phyloP scores from a whole-genome alignment of 768 basidiomycete species.

The Boletus vermiculosoides region DNA sequence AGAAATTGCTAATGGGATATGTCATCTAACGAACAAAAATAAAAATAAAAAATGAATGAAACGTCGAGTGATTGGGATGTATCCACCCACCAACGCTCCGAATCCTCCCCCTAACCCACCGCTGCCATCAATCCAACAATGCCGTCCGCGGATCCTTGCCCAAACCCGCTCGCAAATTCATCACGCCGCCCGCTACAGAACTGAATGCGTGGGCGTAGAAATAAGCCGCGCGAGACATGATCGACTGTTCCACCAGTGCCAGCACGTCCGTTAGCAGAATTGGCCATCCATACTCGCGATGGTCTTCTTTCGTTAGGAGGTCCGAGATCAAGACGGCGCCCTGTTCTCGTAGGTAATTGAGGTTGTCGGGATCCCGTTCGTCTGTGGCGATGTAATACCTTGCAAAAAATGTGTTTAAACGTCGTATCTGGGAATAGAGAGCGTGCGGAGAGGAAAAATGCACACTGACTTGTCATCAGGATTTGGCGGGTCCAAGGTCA shows the following conservation, averaged over 20 bases:
- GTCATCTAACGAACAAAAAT: too few species aligned
- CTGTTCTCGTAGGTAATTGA: slow-evolving; percentile 32
- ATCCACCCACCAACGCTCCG: not conserved
- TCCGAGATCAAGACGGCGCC: slow-evolving; percentile 43
- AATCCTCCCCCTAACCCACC: not conserved
- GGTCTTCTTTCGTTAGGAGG: slow-evolving; percentile 42
- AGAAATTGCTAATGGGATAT: not conserved
- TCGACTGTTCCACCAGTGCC: slow-evolving; percentile 42
- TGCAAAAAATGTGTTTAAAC: not conserved
- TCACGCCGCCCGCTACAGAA: slow-evolving; percentile 42
- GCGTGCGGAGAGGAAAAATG: not conserved
- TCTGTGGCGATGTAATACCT: slow-evolving; percentile 42
- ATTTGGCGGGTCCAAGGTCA: slow-evolving; percentile 27
- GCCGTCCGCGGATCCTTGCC: slow-evolving; percentile 44
- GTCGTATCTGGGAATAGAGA: not conserved
- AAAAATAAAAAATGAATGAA: too few species aligned
- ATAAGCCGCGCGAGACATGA: slow-evolving; percentile 36
- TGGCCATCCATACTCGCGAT: slow-evolving; percentile 40
- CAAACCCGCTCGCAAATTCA: slow-evolving; percentile 39
- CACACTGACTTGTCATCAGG: slow-evolving; percentile 21
- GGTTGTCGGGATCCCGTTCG: slow-evolving; percentile 37
- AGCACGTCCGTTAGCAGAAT: slow-evolving; percentile 43
- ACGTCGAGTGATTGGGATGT: too few species aligned
- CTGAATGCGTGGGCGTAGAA: slow-evolving; percentile 43
- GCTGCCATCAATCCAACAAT: slow-evolving; percentile 30